phyloP scores from a whole-genome alignment of 176 grass and related monocot genomes.

The Melocanna baccifera region DNA sequence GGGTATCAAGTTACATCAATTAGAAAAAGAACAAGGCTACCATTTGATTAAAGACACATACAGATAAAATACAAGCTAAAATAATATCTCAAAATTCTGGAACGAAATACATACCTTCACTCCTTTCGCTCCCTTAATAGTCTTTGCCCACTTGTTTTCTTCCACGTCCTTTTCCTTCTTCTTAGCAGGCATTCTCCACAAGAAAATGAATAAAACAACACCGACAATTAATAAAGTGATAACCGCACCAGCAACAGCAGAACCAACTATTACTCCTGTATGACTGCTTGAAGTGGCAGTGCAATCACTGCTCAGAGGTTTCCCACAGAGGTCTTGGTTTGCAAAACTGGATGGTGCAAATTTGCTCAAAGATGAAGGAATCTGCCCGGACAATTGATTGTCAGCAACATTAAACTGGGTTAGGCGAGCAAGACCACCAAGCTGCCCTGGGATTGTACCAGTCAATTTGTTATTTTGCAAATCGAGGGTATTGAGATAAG shows the following conservation, averaged over 20 bases:
- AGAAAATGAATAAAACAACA: slow-evolving; percentile 69
- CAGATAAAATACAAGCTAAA: not conserved
- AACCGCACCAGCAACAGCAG: slow-evolving; percentile 71
- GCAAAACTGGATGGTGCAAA: slow-evolving; percentile 40
- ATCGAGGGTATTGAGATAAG: slow-evolving; percentile 66
- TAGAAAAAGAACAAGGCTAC: not conserved
- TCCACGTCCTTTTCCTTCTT: slow-evolving; percentile 78
- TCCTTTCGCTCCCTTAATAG: slow-evolving; percentile 82
- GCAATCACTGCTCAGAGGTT: slow-evolving; percentile 39
- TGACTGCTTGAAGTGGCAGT: slow-evolving; percentile 36
- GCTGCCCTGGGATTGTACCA: slow-evolving; percentile 66
- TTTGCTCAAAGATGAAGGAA: slow-evolving; percentile 39
- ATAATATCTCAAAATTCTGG: not conserved
- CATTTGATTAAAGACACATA: not conserved
- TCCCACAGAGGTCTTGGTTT: slow-evolving; percentile 70
- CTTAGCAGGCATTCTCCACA: slow-evolving; percentile 67
- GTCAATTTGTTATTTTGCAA: slow-evolving; percentile 74
- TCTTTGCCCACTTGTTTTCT: slow-evolving; percentile 97
- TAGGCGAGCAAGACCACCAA: slow-evolving; percentile 53
- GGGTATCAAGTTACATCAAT: not conserved
- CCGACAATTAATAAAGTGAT: slow-evolving; percentile 52
- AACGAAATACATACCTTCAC: slow-evolving; percentile 53
- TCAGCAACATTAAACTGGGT: slow-evolving; percentile 59
- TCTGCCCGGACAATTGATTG: slow-evolving; percentile 59
- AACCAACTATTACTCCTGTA: slow-evolving; percentile 63